phyloP scores from a whole-genome alignment of 73 alveolate genomes.

The Uronychia setigera region DNA sequence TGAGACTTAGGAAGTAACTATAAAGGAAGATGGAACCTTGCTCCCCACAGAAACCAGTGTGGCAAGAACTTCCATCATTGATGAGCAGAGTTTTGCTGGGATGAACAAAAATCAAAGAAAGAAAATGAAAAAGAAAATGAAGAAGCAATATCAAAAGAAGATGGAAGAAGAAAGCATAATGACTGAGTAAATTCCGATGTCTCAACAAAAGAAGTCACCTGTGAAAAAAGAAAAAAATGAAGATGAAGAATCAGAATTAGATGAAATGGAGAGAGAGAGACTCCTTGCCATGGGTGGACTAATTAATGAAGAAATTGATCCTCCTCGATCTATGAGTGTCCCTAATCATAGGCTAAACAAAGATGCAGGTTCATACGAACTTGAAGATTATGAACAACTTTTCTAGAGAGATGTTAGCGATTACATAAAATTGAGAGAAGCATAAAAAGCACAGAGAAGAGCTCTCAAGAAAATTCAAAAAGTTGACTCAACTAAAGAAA shows the following conservation, averaged over 20 bases:
- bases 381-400: neutral
- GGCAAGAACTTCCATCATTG: neutral
- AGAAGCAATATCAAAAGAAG: no score
- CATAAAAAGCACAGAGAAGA: neutral
- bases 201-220: no score
- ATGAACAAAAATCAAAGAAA: neutral
- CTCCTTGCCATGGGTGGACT: neutral
- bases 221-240: neutral
- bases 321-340: neutral
- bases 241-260: neutral
- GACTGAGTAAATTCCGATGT: no score
- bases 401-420: neutral
- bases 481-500: neutral
- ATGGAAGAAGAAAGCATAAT: no score
- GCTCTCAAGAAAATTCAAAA: neutral
- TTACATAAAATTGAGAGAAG: neutral
- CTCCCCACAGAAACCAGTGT: neutral
- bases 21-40: neutral
- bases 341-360: neutral
- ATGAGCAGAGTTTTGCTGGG: neutral
- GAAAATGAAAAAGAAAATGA: neutral
- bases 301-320: neutral
- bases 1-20: neutral
- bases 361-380: neutral
- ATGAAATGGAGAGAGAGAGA: neutral